These are phyloP conservation scores for Litsea cubeba DNA, from an alignment of 164 flowering plant genomes.

Conservation along the genomic window DNA sequence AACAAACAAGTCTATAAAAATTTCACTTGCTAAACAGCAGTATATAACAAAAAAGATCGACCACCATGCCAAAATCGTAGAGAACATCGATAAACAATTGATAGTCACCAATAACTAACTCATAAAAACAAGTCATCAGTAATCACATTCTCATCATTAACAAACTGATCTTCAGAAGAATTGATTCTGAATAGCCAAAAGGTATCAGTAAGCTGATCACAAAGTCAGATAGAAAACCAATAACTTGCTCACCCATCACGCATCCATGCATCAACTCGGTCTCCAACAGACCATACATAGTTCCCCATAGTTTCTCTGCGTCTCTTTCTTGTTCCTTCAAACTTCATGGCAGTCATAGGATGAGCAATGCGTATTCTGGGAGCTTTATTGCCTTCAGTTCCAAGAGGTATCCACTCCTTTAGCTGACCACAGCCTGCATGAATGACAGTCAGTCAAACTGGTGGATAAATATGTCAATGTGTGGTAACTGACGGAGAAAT, in stretches of 20 bases:
- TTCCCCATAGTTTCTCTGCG: conserved; percentile 63
- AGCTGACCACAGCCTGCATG: conserved; percentile 46
- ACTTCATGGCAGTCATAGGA: conserved; percentile 46
- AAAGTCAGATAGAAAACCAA: no score
- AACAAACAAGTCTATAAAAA: no score
- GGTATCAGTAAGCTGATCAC: no score
- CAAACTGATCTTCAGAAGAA: no score
- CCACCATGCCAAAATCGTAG: no score
- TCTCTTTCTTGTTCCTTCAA: conserved; percentile 80
- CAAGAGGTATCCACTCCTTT: conserved; percentile 74
- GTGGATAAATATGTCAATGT: background rate
- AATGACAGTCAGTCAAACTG: background rate
- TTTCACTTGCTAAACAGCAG: no score
- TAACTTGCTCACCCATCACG: conserved; percentile 51
- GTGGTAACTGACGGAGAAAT: background rate
- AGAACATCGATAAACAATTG: no score
- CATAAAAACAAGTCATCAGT: no score
- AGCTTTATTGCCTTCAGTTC: conserved; percentile 40
- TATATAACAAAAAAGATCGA: no score
- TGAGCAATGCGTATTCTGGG: conserved; percentile 74
- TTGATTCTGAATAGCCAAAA: no score
- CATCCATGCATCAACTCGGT: conserved; percentile 88
- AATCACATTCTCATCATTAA: no score
- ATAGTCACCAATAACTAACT: no score
- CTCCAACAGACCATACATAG: conserved; percentile 81